Conservation (phyloP, 441 rosid species). For the Erysimum cheiri region DNA sequence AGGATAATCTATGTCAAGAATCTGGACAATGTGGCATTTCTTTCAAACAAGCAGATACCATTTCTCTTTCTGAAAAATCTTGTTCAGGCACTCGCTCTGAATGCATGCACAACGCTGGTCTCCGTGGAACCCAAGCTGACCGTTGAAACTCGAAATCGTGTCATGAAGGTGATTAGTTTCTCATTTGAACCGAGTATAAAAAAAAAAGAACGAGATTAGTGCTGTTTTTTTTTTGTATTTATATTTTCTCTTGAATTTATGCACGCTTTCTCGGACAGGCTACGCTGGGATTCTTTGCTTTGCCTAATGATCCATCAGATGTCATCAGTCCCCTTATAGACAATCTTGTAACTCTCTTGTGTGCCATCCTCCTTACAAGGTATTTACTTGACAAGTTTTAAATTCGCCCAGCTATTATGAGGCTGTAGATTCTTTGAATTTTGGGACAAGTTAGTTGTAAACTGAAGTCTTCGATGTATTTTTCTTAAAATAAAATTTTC, state of each 20-base stretch:
- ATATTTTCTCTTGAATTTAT: slow-evolving; percentile 21
- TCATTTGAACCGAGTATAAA: slow-evolving; percentile 9
- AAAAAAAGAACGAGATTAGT: slow-evolving; percentile 2
- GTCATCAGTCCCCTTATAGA: slow-evolving; percentile 91
- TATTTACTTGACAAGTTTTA: slow-evolving; percentile 46
- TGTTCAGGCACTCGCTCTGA: slow-evolving; percentile 92
- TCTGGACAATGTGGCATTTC: slow-evolving; percentile 9
- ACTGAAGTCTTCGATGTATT: slow-evolving; percentile 14
- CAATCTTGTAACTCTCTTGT: slow-evolving; percentile 93
- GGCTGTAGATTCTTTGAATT: slow-evolving; percentile 21
- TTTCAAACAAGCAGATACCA: slow-evolving; percentile 33
- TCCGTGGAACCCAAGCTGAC: slow-evolving; percentile 98
- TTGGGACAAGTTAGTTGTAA: slow-evolving; percentile 25
- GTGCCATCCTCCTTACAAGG: slow-evolving; percentile 99
- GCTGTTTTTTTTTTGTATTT: slow-evolving; percentile 7
- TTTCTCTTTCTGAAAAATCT: slow-evolving; percentile 42
- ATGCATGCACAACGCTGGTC: slow-evolving; percentile 97
- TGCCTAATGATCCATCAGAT: slow-evolving; percentile 91
- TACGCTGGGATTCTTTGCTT: slow-evolving; percentile 95
- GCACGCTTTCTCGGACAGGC: slow-evolving; percentile 65
- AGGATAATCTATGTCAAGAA: slow-evolving; percentile 39
- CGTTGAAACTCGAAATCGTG: slow-evolving; percentile 91
- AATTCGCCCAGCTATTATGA: slow-evolving; percentile 14
- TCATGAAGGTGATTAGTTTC: slow-evolving; percentile 77
- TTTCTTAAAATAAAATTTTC: background rate